Conservation (phyloP, 2,329 filamentous ascomycete genomes). For the Orbilia javanica region DNA sequence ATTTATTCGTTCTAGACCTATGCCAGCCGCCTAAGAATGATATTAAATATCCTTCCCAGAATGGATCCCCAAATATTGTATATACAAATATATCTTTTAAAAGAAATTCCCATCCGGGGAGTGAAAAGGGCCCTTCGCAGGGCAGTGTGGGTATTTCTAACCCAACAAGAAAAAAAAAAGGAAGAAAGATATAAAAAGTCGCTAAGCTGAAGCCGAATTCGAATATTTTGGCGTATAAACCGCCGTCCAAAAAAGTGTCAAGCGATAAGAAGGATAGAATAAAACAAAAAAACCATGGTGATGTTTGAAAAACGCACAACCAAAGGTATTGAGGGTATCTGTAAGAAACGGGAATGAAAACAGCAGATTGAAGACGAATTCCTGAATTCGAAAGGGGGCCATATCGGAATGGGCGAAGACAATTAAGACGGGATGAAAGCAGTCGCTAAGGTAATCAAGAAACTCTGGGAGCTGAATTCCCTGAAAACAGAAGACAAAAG, state of each 20-base stretch:
- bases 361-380: constrained; percentile 31
- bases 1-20: neutral
- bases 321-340: constrained; percentile 6
- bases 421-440: neutral
- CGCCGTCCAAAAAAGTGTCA: neutral
- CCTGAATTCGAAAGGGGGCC: constrained; percentile 49
- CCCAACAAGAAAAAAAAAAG: constrained; percentile 26
- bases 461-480: no score
- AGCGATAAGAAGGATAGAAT: neutral
- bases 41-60: neutral
- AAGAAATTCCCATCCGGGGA: neutral
- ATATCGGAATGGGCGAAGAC: neutral
- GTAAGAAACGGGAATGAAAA: constrained; percentile 7
- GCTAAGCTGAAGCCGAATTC: neutral
- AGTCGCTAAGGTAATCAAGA: constrained; percentile 15
- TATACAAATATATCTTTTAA: constrained; percentile 15
- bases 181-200: neutral
- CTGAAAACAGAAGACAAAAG: neutral
- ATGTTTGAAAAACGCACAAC: neutral
- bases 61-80: constrained; percentile 1
- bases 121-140: constrained; percentile 36
- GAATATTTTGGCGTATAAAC: neutral
- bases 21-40: neutral
- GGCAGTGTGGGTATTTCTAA: constrained; percentile 49
- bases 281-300: neutral